Conservation (phyloP, 2,329 filamentous ascomycete species). For the Pestalotiopsis sp. region DNA sequence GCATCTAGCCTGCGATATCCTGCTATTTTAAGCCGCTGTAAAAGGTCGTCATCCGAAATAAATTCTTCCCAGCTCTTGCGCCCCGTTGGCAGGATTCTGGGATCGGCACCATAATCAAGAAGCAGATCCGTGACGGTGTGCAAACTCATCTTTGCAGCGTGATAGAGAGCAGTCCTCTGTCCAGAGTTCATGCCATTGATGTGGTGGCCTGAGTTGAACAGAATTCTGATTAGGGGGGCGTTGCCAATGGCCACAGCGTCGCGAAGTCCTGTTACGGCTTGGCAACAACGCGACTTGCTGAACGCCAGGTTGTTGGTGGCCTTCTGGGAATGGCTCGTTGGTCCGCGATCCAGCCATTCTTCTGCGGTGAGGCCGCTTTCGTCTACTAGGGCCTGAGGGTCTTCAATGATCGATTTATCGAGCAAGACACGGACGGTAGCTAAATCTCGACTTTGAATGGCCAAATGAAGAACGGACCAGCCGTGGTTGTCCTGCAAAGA, state of each 20-base stretch:
- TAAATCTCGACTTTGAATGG: no score
- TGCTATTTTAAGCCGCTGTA: no score
- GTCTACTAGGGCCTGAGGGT: no score
- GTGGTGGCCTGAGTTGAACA: conserved; percentile 25
- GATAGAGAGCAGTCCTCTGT: conserved; percentile 30
- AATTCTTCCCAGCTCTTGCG: no score
- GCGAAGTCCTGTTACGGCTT: conserved; percentile 26
- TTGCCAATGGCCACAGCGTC: conserved; percentile 22
- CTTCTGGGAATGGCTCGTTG: conserved; percentile 21
- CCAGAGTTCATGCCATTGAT: conserved; percentile 27
- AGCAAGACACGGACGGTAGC: no score
- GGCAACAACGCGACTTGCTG: conserved; percentile 30
- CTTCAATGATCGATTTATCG: no score
- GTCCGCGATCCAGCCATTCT: conserved; percentile 26
- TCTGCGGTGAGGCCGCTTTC: conserved; percentile 27
- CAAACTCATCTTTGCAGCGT: conserved; percentile 26
- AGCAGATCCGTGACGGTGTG: conserved; percentile 28
- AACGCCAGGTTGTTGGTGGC: conserved; percentile 28
- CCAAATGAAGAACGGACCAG: no score
- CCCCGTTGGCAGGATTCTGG: conserved; percentile 26
- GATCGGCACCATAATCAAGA: conserved; percentile 28
- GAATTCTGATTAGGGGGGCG: conserved; percentile 19
- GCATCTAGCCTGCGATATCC: no score
- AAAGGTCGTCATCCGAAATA: no score
- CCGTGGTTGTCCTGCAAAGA: no score